Evolutionary conservation across 1,284 basidiomycete genomes (phyloP).

Genomic region (Leccinum huronense): DNA sequence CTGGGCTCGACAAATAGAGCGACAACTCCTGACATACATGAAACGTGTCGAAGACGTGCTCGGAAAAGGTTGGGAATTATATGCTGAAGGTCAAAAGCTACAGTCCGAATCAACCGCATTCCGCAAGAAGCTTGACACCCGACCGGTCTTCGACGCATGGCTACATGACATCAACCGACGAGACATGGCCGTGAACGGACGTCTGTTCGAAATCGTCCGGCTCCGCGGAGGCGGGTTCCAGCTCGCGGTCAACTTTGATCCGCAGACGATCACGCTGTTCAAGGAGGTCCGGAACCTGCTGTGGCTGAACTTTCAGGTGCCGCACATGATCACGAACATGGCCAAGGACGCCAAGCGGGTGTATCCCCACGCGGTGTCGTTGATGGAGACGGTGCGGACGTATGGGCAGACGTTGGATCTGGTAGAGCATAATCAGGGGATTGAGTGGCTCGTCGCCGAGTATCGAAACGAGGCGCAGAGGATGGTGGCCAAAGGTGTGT

Average conservation of each 20-base stretch:
- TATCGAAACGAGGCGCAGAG: conserved; percentile 27
- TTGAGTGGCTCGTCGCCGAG: neutral
- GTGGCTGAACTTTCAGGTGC: neutral
- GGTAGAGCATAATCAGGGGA: neutral
- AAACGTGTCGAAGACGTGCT: neutral
- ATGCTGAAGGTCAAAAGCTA: neutral
- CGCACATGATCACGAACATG: neutral
- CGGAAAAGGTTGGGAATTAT: neutral
- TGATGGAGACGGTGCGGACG: neutral
- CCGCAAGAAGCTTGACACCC: conserved; percentile 79
- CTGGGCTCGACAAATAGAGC: conserved; percentile 98
- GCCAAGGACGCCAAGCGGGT: neutral
- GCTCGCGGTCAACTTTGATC: neutral
- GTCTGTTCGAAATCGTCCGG: neutral
- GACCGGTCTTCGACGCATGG: conserved; percentile 81
- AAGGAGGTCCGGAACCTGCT: neutral
- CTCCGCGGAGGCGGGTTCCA: neutral
- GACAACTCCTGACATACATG: conserved; percentile 80
- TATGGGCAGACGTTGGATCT: neutral
- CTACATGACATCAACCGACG: conserved; percentile 91
- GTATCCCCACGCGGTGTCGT: neutral
- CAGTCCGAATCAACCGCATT: conserved; percentile 81
- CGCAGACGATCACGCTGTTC: neutral
- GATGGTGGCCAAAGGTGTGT: neutral
- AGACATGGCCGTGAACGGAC: neutral